phyloP scores from a whole-genome alignment of 1,139 yeast genomes.

The Protomyces pachydermus region DNA sequence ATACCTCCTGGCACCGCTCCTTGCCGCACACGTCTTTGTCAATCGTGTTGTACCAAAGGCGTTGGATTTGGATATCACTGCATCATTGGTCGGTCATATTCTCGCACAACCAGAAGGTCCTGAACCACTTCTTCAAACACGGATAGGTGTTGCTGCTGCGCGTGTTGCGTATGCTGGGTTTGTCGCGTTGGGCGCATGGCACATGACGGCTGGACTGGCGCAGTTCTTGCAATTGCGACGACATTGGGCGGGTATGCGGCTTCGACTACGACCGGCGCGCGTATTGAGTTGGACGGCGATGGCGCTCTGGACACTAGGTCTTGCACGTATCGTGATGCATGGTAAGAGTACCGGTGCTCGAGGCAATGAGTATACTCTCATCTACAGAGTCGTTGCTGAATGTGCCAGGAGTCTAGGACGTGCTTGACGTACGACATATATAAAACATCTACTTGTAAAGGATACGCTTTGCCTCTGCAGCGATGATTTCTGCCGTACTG shows the following conservation, averaged over 20 bases:
- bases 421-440: not conserved
- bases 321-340: not conserved
- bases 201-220: not conserved
- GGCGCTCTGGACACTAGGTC: not conserved
- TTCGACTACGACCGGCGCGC: not conserved
- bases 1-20: conserved; percentile 8
- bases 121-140: not conserved
- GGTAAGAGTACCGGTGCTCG: not conserved
- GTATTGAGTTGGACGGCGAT: not conserved
- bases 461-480: conserved; percentile 45
- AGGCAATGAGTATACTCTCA: not conserved
- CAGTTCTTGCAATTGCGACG: not conserved
- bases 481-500: conserved; percentile 90
- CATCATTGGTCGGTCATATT: conserved; percentile 11
- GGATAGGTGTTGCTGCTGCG: not conserved
- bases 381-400: not conserved
- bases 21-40: conserved; percentile 14
- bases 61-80: conserved; percentile 16
- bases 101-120: not conserved
- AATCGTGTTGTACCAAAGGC: conserved; percentile 11
- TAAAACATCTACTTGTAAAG: conserved; percentile 28
- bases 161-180: not conserved
- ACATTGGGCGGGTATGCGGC: not conserved
- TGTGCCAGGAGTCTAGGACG: not conserved
- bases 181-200: not conserved